phyloP scores from a whole-genome alignment of 2,329 filamentous ascomycete species.

The Tolypocladium album region DNA sequence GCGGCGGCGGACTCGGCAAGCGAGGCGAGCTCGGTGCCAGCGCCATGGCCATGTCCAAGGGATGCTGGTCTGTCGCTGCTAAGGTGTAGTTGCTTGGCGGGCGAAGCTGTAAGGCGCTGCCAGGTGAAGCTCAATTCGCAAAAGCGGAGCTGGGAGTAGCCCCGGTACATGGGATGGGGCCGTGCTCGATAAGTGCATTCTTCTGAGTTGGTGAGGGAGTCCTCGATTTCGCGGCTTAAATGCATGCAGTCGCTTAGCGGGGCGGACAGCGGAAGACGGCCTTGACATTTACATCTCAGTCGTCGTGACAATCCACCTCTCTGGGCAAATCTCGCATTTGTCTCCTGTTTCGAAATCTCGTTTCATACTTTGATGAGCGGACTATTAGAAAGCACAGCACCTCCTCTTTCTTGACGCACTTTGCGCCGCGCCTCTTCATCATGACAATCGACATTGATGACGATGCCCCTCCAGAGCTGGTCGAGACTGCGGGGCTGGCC shows the following conservation, averaged over 20 bases:
- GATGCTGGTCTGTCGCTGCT: background rate
- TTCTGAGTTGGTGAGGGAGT: too few species aligned
- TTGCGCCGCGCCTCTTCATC: background rate
- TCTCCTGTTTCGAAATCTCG: background rate
- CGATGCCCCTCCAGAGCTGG: conserved; percentile 55
- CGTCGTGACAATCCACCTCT: background rate
- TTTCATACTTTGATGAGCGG: background rate
- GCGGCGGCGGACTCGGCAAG: conserved; percentile 86
- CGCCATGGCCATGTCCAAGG: conserved; percentile 31
- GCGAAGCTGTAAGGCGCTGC: conserved; percentile 4
- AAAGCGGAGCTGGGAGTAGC: conserved; percentile 5
- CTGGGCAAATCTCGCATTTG: background rate
- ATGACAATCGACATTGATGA: conserved; percentile 51
- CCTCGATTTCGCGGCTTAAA: conserved; percentile 7
- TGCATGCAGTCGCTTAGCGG: conserved; percentile 11
- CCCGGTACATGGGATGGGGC: conserved; percentile 1
- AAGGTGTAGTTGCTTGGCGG: background rate
- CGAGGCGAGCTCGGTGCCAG: conserved; percentile 72
- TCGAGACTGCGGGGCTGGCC: conserved; percentile 29
- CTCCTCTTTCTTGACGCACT: background rate
- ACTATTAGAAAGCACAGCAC: background rate
- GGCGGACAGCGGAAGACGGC: background rate
- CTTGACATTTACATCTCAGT: background rate
- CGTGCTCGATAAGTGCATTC: conserved; percentile 13
- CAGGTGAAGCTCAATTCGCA: background rate